A percentile compares a stretch with the other conserved stretches of the same genome.
Conservation (phyloP, 2,329 filamentous ascomycete genomes). For the Fusarium floridanum region DNA sequence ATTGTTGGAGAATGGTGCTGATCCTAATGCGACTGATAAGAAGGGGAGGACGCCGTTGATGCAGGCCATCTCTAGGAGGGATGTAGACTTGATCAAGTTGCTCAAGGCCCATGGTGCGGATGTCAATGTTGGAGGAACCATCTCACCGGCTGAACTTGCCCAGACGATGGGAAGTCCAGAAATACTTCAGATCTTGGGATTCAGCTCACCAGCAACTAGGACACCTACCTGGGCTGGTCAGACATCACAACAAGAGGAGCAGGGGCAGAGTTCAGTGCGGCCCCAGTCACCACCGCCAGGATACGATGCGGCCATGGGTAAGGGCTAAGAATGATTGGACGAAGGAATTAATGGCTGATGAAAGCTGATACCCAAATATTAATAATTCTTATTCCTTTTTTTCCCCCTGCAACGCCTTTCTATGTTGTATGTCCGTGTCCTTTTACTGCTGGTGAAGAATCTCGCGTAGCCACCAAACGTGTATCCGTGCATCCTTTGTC, state of each 20-base stretch:
- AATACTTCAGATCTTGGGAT: slow-evolving; percentile 44
- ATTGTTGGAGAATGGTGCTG: slow-evolving; percentile 51
- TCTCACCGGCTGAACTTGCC: slow-evolving; percentile 43
- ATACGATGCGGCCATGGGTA: slow-evolving; percentile 35
- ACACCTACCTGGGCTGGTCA: not conserved
- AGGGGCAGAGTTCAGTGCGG: slow-evolving; percentile 1
- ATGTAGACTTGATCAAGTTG: slow-evolving; percentile 47
- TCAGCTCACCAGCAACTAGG: slow-evolving; percentile 2
- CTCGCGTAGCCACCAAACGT: slow-evolving; percentile 91
- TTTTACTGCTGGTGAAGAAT: slow-evolving; percentile 52
- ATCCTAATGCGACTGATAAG: slow-evolving; percentile 49
- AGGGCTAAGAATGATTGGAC: slow-evolving; percentile 11
- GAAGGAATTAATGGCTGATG: not conserved
- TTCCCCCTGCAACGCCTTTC: slow-evolving; percentile 22
- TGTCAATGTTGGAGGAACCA: slow-evolving; percentile 28
- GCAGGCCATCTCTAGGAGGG: slow-evolving; percentile 47
- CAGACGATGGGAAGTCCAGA: slow-evolving; percentile 42
- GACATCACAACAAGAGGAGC: not conserved
- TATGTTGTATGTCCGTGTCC: slow-evolving; percentile 9
- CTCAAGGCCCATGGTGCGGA: slow-evolving; percentile 48
- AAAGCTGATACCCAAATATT: slow-evolving; percentile 26
- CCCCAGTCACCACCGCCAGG: slow-evolving; percentile 41
- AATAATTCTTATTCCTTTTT: slow-evolving; percentile 13
- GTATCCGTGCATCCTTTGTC: slow-evolving; percentile 88
- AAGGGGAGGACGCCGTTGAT: slow-evolving; percentile 50